Percentiles rank a stretch among this genome's conserved stretches.
These are phyloP conservation scores for Colletotrichum magnum DNA, from an alignment of 2,329 filamentous ascomycete genomes.

Conservation along the genomic window DNA sequence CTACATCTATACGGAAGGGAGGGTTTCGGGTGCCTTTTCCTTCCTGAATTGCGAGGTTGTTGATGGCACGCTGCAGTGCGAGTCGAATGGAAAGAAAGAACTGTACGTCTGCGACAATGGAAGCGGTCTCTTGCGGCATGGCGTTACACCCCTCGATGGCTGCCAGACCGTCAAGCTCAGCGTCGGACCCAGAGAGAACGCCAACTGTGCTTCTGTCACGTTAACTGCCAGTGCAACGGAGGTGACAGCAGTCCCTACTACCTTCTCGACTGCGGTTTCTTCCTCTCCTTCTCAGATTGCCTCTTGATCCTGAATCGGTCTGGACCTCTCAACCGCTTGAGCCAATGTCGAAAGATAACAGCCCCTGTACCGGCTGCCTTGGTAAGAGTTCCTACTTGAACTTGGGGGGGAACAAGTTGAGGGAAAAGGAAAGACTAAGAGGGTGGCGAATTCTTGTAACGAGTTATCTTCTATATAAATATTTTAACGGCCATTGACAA, in stretches of 20 bases:
- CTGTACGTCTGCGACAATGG: conserved; percentile 38
- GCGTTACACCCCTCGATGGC: conserved; percentile 7
- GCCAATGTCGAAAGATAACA: too few relatives aligned
- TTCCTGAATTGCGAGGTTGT: conserved; percentile 27
- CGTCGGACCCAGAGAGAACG: background rate
- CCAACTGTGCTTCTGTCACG: background rate
- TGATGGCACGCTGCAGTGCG: conserved; percentile 21
- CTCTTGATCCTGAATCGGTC: too few relatives aligned
- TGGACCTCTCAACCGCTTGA: too few relatives aligned
- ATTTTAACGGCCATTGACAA: too few relatives aligned
- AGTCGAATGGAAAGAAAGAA: conserved; percentile 19
- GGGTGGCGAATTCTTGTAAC: too few relatives aligned
- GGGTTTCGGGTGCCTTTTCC: conserved; percentile 31
- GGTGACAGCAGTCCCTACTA: conserved; percentile 6
- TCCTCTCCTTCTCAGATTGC: too few relatives aligned
- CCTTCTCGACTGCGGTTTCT: conserved; percentile 1
- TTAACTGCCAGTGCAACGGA: background rate
- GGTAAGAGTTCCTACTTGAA: too few relatives aligned
- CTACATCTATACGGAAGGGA: conserved; percentile 36
- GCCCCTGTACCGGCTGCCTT: too few relatives aligned
- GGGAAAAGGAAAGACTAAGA: too few relatives aligned
- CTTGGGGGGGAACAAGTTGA: too few relatives aligned
- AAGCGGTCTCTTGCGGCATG: conserved; percentile 17
- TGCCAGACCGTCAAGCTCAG: conserved; percentile 12
- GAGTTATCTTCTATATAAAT: too few relatives aligned